A percentile compares a stretch with the other conserved stretches of the same genome.
Evolutionary conservation across 2,329 filamentous ascomycete species (phyloP).

Genomic region (Lasiodiplodia theobromae): DNA sequence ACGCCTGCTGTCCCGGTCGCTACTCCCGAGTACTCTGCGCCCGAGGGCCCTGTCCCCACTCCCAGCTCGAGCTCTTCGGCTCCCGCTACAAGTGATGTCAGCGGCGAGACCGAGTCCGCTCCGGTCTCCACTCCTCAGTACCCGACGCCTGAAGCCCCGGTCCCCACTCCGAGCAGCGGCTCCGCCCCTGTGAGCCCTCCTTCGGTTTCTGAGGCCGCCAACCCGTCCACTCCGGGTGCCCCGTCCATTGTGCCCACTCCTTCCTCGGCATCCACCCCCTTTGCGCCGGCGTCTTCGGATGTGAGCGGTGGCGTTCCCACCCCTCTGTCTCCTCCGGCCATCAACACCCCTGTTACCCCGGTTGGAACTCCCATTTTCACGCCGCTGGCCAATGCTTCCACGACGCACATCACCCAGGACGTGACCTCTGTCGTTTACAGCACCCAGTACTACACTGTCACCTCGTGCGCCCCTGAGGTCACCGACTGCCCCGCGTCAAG

Average conservation of each 20-base stretch:
- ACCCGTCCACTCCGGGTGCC: slow-evolving; percentile 3
- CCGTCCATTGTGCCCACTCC: slow-evolving; percentile 9
- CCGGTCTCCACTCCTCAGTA: not conserved
- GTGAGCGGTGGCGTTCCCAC: slow-evolving; percentile 8
- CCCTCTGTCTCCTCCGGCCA: slow-evolving; percentile 2
- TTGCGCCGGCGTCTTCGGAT: slow-evolving; percentile 1
- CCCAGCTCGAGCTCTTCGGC: slow-evolving; percentile 3
- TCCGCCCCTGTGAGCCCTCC: slow-evolving; percentile 1
- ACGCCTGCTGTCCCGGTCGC: not conserved
- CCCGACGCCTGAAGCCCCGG: not conserved
- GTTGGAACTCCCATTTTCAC: slow-evolving; percentile 1
- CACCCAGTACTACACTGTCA: slow-evolving; percentile 19
- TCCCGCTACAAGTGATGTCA: slow-evolving; percentile 4
- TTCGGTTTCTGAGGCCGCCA: slow-evolving; percentile 22
- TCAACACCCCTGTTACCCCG: not conserved
- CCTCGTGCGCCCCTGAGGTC: slow-evolving; percentile 14
- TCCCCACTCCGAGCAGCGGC: not conserved
- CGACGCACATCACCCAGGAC: slow-evolving; percentile 13
- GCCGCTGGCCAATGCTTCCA: not conserved
- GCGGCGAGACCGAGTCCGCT: slow-evolving; percentile 9
- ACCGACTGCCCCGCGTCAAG: slow-evolving; percentile 35
- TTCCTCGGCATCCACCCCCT: slow-evolving; percentile 8
- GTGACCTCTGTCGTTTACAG: slow-evolving; percentile 22
- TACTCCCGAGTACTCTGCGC: not conserved
- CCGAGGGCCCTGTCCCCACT: slow-evolving; percentile 4